Evolutionary conservation across 495 filamentous ascomycete genomes (phyloP).

Genomic region (Penicillium manginii): DNA sequence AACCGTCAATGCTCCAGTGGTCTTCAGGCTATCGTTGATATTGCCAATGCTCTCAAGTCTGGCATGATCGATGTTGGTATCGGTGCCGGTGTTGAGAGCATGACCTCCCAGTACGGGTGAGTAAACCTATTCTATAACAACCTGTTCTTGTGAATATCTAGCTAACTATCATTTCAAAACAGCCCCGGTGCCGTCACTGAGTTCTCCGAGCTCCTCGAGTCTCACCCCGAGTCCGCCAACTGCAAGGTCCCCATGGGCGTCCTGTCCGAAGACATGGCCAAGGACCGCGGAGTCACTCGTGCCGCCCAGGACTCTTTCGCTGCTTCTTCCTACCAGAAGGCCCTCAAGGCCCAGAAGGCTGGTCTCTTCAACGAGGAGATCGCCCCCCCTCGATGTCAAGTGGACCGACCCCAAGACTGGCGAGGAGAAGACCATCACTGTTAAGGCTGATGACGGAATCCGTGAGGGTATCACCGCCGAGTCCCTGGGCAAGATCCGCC

Average conservation of each 20-base stretch:
- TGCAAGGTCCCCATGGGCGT: conserved; percentile 99
- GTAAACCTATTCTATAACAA: conserved; percentile 20
- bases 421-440: conserved; percentile 82
- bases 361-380: conserved; percentile 96
- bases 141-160: not conserved
- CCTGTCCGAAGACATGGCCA: conserved; percentile 93
- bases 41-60: conserved; percentile 83
- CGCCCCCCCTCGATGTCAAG: conserved; percentile 76
- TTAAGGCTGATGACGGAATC: conserved; percentile 86
- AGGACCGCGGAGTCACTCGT: conserved; percentile 74
- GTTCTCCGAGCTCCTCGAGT: conserved; percentile 90
- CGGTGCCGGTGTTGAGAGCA: conserved; percentile 96
- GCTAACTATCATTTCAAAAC: conserved; percentile 10
- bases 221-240: conserved; percentile 80
- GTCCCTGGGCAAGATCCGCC: conserved; percentile 82
- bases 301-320: conserved; percentile 85
- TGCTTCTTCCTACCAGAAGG: conserved; percentile 87
- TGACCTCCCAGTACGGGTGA: conserved; percentile 89
- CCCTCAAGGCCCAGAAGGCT: conserved; percentile 77
- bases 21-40: conserved; percentile 86
- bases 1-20: conserved; percentile 93
- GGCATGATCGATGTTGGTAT: conserved; percentile 97
- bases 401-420: conserved; percentile 87
- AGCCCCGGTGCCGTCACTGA: conserved; percentile 87
- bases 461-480: conserved; percentile 84